Evolutionary conservation across 768 basidiomycete genomes (phyloP), one percentile per base, ranked within the genome.

Genomic region (Tylopilus cervinicoccineus): DNA sequence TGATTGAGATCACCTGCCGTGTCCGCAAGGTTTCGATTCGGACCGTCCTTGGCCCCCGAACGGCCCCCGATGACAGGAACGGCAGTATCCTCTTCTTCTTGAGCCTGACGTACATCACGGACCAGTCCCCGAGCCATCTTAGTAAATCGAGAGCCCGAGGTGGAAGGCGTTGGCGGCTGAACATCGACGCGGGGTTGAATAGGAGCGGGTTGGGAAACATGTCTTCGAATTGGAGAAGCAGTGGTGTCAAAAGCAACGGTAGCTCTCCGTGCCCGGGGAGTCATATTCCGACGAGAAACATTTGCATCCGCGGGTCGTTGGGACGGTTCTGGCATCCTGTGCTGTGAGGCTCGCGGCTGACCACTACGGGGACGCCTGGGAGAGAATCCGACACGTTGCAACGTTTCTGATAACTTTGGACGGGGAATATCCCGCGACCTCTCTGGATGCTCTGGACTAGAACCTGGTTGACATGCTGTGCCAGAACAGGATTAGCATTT

Each of bases 361-460:
- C 75, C 67, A 47, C 69, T 79, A 10, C 85, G 79, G 1, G 86
- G 88, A 13, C 88, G 78, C 60, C 84, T 82, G 1, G 88, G 88
- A 13, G 87, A 88, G 66, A 90, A 86, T 2, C 59, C 78, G 32
- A 85, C 78, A 36, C 79, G 78, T 28, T 79, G 78, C 9, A 92
- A 72, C 5, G 86, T 80, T 57, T 90, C 88, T 1, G 84, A 74
- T 26, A 92, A 71, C 59, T 77, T 84, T 4, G 83, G 84, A 39
- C 83, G 77, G 6, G 78, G 61, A 4, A 70, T 65, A 13, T 72
- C 70, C 19, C 62, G 70, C 16, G 71, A 68, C 27, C 63, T 69
- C n/a, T 72, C 72, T 14, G 72, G 70, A 27, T 77, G 78, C 14
- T 78, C 79, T 33, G 67, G 64, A 11, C 78, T 77, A 6, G 81